phyloP scores from a whole-genome alignment of 805 yeast genomes.

The Phaffomyces thermotolerans region DNA sequence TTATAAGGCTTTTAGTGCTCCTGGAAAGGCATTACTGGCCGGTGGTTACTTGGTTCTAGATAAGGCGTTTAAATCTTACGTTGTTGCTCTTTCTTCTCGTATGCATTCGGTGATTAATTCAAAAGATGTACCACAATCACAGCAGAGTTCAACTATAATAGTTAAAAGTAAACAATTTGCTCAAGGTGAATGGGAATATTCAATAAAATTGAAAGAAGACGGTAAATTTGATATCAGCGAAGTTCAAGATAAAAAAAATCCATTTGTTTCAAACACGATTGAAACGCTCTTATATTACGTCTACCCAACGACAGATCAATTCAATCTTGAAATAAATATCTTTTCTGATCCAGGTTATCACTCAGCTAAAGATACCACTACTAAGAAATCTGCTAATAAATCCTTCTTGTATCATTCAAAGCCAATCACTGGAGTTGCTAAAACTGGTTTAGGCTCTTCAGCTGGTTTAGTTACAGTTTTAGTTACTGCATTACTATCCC shows the following conservation, averaged over 20 bases:
- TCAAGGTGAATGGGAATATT: conserved; percentile 63
- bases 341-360: conserved; percentile 89
- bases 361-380: conserved; percentile 49
- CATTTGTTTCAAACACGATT: conserved; percentile 66
- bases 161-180: conserved; percentile 73
- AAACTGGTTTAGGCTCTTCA: conserved; percentile 94
- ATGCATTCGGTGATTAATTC: conserved; percentile 65
- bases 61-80: conserved; percentile 66
- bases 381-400: conserved; percentile 28
- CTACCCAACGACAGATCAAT: conserved; percentile 14
- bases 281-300: conserved; percentile 48
- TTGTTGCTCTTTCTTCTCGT: conserved; percentile 80
- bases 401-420: conserved; percentile 52
- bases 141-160: conserved; percentile 23
- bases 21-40: conserved; percentile 90
- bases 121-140: not conserved
- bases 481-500: conserved; percentile 57
- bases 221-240: conserved; percentile 20
- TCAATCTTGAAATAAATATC: conserved; percentile 42
- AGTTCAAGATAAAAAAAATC: conserved; percentile 41
- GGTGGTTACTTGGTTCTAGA: conserved; percentile 93
- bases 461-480: conserved; percentile 87
- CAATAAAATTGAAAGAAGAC: conserved; percentile 10
- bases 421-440: conserved; percentile 67
- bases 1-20: conserved; percentile 66